Evolutionary conservation across 2,329 filamentous ascomycete genomes (phyloP).

Genomic region (Fusarium sp.): DNA sequence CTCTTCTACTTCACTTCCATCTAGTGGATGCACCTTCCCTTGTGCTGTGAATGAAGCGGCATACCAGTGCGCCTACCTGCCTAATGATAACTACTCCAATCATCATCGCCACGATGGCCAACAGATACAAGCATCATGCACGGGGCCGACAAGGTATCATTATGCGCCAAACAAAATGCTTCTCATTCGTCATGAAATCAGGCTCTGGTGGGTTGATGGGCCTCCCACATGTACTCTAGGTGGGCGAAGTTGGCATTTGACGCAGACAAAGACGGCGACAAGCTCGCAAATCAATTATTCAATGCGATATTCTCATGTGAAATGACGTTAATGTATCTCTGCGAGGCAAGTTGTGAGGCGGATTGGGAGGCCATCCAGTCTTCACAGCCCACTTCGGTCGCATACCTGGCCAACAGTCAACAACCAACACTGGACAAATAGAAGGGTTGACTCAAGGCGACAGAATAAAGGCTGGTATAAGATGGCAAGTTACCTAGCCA

Average conservation of each 20-base stretch:
- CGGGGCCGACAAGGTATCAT: slow-evolving; percentile 1
- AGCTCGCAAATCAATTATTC: background rate
- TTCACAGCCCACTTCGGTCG: slow-evolving; percentile 16
- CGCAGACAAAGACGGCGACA: no score
- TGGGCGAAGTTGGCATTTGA: background rate
- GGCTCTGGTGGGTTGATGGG: slow-evolving; percentile 26
- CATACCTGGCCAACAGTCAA: background rate
- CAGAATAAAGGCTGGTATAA: background rate
- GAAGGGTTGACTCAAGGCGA: background rate
- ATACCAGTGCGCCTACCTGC: slow-evolving; percentile 7
- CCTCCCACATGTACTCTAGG: slow-evolving; percentile 27
- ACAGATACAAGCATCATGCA: slow-evolving; percentile 5
- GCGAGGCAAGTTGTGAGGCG: background rate
- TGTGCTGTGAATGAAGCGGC: slow-evolving; percentile 18
- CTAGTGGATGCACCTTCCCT: background rate
- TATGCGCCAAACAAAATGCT: background rate
- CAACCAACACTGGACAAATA: background rate
- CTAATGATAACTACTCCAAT: slow-evolving; percentile 2
- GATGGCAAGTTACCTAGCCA: background rate
- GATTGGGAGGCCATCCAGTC: background rate
- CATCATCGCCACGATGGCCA: slow-evolving; percentile 15
- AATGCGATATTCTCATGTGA: no score
- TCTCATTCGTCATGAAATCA: slow-evolving; percentile 31
- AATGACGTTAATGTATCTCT: background rate
- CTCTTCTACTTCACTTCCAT: no score